phyloP scores from a whole-genome alignment of 495 filamentous ascomycete species.

The Aspergillus haitiensis region DNA sequence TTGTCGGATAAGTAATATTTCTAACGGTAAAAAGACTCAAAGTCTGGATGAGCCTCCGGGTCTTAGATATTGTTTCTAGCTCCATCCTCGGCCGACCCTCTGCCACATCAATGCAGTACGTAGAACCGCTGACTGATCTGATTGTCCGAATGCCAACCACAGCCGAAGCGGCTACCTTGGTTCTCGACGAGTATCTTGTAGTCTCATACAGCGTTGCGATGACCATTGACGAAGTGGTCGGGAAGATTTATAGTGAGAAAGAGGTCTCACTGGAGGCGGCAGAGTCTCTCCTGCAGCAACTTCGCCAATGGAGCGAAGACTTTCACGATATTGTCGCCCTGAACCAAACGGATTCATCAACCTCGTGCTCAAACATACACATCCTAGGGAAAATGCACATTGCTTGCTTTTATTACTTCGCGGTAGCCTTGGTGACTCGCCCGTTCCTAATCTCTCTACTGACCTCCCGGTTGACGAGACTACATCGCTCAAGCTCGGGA shows the following conservation, averaged over 20 bases:
- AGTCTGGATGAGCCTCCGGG: constrained; percentile 3
- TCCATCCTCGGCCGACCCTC: constrained; percentile 10
- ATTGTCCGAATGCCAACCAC: neutral
- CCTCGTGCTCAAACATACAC: too few species aligned
- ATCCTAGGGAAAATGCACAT: neutral
- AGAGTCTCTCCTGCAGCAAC: neutral
- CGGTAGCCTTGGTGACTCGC: constrained; percentile 21
- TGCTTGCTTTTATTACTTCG: constrained; percentile 24
- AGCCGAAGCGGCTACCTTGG: neutral
- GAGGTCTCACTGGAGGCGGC: too few species aligned
- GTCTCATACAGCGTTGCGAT: neutral
- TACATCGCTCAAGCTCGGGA: constrained; percentile 8
- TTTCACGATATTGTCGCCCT: neutral
- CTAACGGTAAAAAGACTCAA: neutral
- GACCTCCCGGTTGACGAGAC: neutral
- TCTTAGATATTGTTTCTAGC: constrained; percentile 1
- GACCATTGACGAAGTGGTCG: too few species aligned
- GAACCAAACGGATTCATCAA: too few species aligned
- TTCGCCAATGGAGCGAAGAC: neutral
- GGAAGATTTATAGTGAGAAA: too few species aligned
- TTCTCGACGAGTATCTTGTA: neutral
- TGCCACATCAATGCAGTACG: neutral
- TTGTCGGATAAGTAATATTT: neutral
- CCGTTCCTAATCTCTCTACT: constrained; percentile 22
- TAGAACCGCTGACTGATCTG: neutral